Evolutionary conservation across 306 rosid genomes (phyloP), one percentile per base, ranked within the genome.

Genomic region (Astragalus glycyphyllos): DNA sequence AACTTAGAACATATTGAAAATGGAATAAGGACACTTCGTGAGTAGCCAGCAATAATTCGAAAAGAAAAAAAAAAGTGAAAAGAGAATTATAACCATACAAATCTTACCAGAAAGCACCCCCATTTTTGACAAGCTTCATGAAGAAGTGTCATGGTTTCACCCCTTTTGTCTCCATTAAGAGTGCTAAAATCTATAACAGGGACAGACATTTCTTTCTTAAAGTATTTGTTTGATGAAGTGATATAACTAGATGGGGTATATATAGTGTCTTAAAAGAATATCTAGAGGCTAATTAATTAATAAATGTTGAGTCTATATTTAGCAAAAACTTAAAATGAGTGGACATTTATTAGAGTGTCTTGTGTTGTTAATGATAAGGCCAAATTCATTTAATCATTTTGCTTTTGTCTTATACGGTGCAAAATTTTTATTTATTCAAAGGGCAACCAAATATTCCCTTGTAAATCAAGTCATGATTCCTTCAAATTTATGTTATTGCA

Each of bases 81-180:
- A 17, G 23, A 14, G 15, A 7, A 7, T 29, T 41, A 1, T 5
- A 49, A 48, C 7, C 3, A 26, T 2, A 32, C 4, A 68, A 45
- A 68, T 26, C 9, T 55, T 15, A 91, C 96, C 72, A 85, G 68
- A 79, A 91, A 88, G 71, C 77, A 88, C 1, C 97, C 97, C 92
- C 96, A 86, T 69, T 84, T 83, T 51, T 87, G 78, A 57, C 96
- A 92, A 41, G 97, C 91, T 65, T 92, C 83, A 75, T 92, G 88
- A 53, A 92, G 65, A 37, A 85, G 81, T 4, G 80, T 82, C 85
- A 86, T 75, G 47, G 94, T 79, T 72, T 84, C 80, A 69, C 78
- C 77, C 77, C 84, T 88, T 58, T 72, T 78, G 71, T 83, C 86
- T 34, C 88, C 95, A 44, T 68, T 75, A 78, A 92, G 82, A 77